Evolutionary conservation across 768 basidiomycete species (phyloP), one percentile per base, ranked within the genome.

Genomic region (Ramaria rubella): DNA sequence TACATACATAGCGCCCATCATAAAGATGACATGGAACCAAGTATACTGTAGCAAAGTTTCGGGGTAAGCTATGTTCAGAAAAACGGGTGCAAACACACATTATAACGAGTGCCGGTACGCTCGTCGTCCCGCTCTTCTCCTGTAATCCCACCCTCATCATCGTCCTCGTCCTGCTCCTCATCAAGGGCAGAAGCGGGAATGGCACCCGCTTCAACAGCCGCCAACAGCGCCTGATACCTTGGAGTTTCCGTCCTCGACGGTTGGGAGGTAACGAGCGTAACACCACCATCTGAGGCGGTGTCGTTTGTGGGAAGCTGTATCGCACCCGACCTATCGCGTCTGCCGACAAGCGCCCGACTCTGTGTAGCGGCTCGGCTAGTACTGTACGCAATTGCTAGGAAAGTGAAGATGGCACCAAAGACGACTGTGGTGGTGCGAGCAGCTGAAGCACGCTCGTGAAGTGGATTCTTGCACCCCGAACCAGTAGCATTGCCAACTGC

Each of bases 1-100:
- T 24, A 97, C 93, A 71, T 99, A 99, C 96, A 98, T 98, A 14
- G 93, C 78, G 27, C 85, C 96, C 63, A 98, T 87, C 44, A 88
- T 83, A 67, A 98, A 99, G 65, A 99, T 97, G 69, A 97, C 73
- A 67, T 99, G 96, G 83, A 99, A 98, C 93, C 94, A 99, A 1
- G 93, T 83, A 68, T 99, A 99, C 94, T 96, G 62, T 5, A 19
- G 33, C 38, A 44, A 21, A 27, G 31, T 34, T 63, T 21, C 63
- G 62, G 61, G 17, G 58, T 55, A 11, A 9, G 31, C n/a, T n/a
- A 24, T 26, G 57, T 38, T 34, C 31, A 5, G 17, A 54, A 40
- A 29, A 46, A 8, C 3, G 15, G 15, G 21, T 55, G 45, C 48
- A 12, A 49, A 67, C 83, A 60, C 69, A 94, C 94, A 61, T 96